Conservation (phyloP, 768 basidiomycete genomes). For the Tylopilus intermedius region DNA sequence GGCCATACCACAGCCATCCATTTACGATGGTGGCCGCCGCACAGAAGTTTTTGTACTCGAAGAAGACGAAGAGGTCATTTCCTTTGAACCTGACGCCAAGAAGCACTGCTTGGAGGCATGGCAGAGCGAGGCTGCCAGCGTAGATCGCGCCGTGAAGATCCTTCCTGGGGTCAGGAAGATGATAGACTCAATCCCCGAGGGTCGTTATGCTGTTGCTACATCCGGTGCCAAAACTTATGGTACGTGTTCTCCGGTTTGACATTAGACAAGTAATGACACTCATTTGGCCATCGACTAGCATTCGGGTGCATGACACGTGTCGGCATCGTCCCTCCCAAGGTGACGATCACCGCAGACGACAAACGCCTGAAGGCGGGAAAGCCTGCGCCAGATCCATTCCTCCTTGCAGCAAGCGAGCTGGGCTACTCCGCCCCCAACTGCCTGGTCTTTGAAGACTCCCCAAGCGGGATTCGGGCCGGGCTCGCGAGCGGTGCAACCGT, state of each 20-base stretch:
- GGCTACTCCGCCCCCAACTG: conserved; percentile 55
- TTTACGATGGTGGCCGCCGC: conserved; percentile 18
- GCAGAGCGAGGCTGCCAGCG: conserved; percentile 50
- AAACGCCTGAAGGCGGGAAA: conserved; percentile 64
- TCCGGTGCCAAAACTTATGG: conserved; percentile 70
- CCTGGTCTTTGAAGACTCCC: conserved; percentile 75
- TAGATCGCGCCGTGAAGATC: conserved; percentile 63
- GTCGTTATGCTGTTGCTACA: conserved; percentile 68
- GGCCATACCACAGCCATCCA: conserved; percentile 28
- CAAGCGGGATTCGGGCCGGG: conserved; percentile 61
- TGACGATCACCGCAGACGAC: conserved; percentile 76
- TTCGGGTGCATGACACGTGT: conserved; percentile 68
- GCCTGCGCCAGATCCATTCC: conserved; percentile 59
- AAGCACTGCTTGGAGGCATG: conserved; percentile 42
- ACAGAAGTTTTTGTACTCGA: conserved; percentile 30
- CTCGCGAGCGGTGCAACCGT: conserved; percentile 70
- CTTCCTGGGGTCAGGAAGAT: conserved; percentile 64
- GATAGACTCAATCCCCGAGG: conserved; percentile 61
- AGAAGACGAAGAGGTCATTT: conserved; percentile 33
- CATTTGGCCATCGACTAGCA: conserved; percentile 29
- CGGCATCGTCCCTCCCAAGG: conserved; percentile 59
- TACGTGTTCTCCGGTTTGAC: conserved; percentile 27
- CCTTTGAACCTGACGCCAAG: conserved; percentile 24
- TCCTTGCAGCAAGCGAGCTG: conserved; percentile 56
- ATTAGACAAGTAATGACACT: neutral